Evolutionary conservation across 176 grass and related monocot genomes (phyloP), one percentile per base, ranked within the genome.

Genomic region (Puccinellia tenuiflora): DNA sequence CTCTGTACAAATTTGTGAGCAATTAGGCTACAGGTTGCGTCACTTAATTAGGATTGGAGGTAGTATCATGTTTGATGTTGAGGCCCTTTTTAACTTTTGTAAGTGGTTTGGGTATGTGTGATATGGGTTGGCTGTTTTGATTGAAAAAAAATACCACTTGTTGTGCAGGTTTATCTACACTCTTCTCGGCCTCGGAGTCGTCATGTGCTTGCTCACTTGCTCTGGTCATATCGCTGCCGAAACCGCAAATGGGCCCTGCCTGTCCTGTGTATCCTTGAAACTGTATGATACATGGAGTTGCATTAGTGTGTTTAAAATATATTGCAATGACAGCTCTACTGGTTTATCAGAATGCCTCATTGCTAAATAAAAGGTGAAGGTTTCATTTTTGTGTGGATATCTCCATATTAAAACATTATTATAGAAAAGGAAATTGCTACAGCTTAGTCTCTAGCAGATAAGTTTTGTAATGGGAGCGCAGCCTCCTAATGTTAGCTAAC

Each of bases 231-330:
- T 96, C 45, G 97, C 97, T 42, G 97, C 97, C 3, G 97, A 99
- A 87, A 92, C 97, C 14, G 39, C 92, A 37, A 94, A 92, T 33
- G 47, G 75, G 14, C 86, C 90, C 47, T 99, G 97, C 65, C 91
- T 99, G 30, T 96, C 87, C 79, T 99, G 97, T 80, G 97, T 99
- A 96, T 99, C 96, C 96, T 94, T 78, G 82, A 74, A 73, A 24
- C 13, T 30, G 63, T 34, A 52, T 74, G 29, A 9, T 82, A 33
- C 15, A 51, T 59, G 29, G 46, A 42, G 24, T 26, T 26, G 33
- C 22, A 12, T n/a, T 2, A 18, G 1, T 40, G 13, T 17, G 38
- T 61, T 59, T n/a, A n/a, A n/a, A n/a, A n/a, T n/a, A n/a, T n/a
- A n/a, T n/a, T n/a, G n/a, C n/a, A n/a, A n/a, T n/a, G n/a, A n/a